Evolutionary conservation across 441 rosid genomes (phyloP).

Genomic region (Pelargonium cotyledonis): DNA sequence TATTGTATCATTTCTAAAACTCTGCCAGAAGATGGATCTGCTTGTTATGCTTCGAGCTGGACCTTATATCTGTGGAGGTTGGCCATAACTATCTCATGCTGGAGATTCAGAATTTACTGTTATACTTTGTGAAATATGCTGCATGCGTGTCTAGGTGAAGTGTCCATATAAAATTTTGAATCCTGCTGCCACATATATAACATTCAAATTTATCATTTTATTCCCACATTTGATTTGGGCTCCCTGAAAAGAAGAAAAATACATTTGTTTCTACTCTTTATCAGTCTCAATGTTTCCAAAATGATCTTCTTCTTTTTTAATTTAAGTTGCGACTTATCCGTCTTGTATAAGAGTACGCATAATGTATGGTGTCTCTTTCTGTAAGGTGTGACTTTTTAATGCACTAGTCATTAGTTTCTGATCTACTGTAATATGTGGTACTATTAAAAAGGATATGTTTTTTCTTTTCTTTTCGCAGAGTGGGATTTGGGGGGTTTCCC

Average conservation of each 20-base stretch:
- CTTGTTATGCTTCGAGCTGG: constrained; percentile 92
- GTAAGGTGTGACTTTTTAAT: not conserved
- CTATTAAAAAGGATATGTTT: not conserved
- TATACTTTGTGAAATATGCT: not conserved
- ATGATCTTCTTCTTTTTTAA: not conserved
- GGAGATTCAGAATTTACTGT: not conserved
- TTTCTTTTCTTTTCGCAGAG: constrained; percentile 41
- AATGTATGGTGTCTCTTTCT: not conserved
- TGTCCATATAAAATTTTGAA: not conserved
- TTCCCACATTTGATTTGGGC: not conserved
- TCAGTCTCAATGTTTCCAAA: not conserved
- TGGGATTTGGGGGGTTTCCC: constrained; percentile 99
- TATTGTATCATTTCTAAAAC: constrained; percentile 64
- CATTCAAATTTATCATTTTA: constrained; percentile 1
- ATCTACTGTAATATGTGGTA: not conserved
- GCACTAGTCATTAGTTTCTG: not conserved
- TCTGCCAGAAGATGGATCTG: constrained; percentile 72
- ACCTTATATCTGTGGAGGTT: constrained; percentile 93
- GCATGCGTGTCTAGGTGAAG: not conserved
- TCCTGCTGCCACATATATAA: not conserved
- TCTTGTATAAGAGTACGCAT: not conserved
- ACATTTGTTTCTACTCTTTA: not conserved
- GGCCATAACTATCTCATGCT: constrained; percentile 7
- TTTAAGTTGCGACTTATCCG: not conserved
- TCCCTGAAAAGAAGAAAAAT: not conserved